Percentiles rank a stretch among this genome's conserved stretches.
Conservation (phyloP, 1,139 yeast species). For the Kurtzmaniella quercitrusa region DNA sequence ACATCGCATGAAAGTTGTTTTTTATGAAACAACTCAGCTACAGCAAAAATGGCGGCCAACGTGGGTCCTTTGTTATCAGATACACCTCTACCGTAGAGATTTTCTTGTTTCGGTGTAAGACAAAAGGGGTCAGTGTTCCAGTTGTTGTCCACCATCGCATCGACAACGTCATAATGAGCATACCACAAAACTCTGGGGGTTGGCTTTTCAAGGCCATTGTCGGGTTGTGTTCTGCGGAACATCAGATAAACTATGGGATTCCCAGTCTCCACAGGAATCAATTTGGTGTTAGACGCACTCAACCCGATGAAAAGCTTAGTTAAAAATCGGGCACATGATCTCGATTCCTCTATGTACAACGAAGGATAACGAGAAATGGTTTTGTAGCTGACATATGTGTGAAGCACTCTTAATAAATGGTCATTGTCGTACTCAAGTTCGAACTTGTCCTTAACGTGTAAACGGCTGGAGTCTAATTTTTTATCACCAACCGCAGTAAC, state of each 20-base stretch:
- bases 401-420: constrained; percentile 58
- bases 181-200: constrained; percentile 66
- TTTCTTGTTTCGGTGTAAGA: constrained; percentile 77
- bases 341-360: constrained; percentile 67
- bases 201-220: constrained; percentile 4
- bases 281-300: constrained; percentile 67
- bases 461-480: neutral
- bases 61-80: constrained; percentile 95
- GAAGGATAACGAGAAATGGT: constrained; percentile 77
- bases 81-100: constrained; percentile 86
- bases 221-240: constrained; percentile 44
- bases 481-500: constrained; percentile 20
- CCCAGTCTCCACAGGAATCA: constrained; percentile 68
- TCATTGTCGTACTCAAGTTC: constrained; percentile 39
- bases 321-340: constrained; percentile 81
- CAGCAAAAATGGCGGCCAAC: constrained; percentile 85
- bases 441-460: constrained; percentile 1
- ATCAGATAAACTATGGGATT: constrained; percentile 82
- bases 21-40: constrained; percentile 61
- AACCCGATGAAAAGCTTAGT: constrained; percentile 57
- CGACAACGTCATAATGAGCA: constrained; percentile 95
- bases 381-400: constrained; percentile 59
- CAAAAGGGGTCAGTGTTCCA: constrained; percentile 83
- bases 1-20: constrained; percentile 65
- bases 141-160: constrained; percentile 44